These are phyloP conservation scores for Mycosarcoma maydis DNA, from an alignment of 1,284 basidiomycete genomes.

Conservation along the genomic window DNA sequence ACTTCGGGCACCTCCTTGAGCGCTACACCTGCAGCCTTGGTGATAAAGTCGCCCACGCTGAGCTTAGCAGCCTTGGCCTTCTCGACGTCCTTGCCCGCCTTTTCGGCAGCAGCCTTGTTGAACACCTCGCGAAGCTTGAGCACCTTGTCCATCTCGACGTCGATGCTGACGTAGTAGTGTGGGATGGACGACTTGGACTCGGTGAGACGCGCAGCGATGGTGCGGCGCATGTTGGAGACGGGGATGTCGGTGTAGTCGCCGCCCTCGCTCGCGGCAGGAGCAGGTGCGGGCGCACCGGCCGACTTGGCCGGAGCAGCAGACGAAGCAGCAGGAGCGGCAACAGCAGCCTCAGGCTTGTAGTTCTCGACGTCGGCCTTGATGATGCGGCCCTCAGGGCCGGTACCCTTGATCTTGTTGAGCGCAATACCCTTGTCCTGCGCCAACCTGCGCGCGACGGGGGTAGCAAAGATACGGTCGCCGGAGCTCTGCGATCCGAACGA, in stretches of 20 bases:
- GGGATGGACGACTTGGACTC: constrained; percentile 93
- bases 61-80: constrained; percentile 84
- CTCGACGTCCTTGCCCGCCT: constrained; percentile 69
- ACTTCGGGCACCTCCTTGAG: constrained; percentile 94
- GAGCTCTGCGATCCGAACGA: constrained; percentile 50
- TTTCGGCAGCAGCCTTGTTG: constrained; percentile 73
- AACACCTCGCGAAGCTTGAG: constrained; percentile 93
- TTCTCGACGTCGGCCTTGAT: constrained; percentile 92
- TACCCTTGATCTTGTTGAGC: constrained; percentile 87
- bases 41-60: constrained; percentile 97
- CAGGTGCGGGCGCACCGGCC: constrained; percentile 21
- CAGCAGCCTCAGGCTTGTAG: constrained; percentile 70
- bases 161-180: constrained; percentile 96
- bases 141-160: constrained; percentile 97
- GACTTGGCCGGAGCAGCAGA: constrained; percentile 32
- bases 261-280: constrained; percentile 67
- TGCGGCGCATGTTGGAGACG: constrained; percentile 92
- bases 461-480: constrained; percentile 79
- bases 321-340: constrained; percentile 32
- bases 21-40: constrained; percentile 92
- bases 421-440: constrained; percentile 95
- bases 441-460: constrained; percentile 94
- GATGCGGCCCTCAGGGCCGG: constrained; percentile 93
- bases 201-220: constrained; percentile 87
- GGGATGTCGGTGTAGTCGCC: constrained; percentile 91